These are phyloP conservation scores for Exophiala sp. DNA, from an alignment of 2,329 filamentous ascomycete species.

Conservation along the genomic window DNA sequence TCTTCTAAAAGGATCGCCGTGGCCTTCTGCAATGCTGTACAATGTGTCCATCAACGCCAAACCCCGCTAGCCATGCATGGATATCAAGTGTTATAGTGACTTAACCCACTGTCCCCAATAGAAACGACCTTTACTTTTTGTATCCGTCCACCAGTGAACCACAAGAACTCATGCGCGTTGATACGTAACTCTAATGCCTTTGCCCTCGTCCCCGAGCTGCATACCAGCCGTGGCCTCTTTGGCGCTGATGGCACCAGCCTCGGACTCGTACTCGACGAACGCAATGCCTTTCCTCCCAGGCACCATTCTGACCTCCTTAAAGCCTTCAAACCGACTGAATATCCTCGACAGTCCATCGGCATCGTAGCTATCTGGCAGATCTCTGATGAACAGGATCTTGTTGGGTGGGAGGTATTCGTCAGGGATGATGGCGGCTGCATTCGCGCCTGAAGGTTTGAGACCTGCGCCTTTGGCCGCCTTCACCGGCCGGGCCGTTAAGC, in stretches of 20 bases:
- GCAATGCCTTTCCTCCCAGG: conserved; percentile 82
- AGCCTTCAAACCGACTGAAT: conserved; percentile 86
- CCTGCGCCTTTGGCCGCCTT: conserved; percentile 67
- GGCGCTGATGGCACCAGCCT: conserved; percentile 81
- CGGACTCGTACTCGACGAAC: conserved; percentile 92
- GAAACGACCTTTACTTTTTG: conserved; percentile 5
- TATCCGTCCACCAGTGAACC: not conserved
- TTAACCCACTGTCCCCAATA: conserved; percentile 2
- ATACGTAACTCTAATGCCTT: conserved; percentile 90
- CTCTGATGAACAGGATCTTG: conserved; percentile 92
- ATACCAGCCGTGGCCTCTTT: conserved; percentile 91
- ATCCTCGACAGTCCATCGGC: conserved; percentile 71
- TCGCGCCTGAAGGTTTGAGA: conserved; percentile 67
- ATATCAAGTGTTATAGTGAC: conserved; percentile 12
- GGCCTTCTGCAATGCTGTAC: conserved; percentile 6
- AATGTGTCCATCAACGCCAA: conserved; percentile 7
- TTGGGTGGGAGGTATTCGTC: conserved; percentile 97
- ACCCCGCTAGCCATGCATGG: conserved; percentile 18
- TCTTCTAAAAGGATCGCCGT: conserved; percentile 53
- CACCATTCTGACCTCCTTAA: conserved; percentile 85
- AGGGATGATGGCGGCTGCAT: conserved; percentile 69
- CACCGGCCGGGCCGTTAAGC: conserved; percentile 33
- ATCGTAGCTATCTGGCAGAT: conserved; percentile 80
- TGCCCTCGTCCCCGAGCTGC: conserved; percentile 65
- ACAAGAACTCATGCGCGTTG: conserved; percentile 64